phyloP scores from a whole-genome alignment of 2,329 filamentous ascomycete species.

The Catunica adiposa region DNA sequence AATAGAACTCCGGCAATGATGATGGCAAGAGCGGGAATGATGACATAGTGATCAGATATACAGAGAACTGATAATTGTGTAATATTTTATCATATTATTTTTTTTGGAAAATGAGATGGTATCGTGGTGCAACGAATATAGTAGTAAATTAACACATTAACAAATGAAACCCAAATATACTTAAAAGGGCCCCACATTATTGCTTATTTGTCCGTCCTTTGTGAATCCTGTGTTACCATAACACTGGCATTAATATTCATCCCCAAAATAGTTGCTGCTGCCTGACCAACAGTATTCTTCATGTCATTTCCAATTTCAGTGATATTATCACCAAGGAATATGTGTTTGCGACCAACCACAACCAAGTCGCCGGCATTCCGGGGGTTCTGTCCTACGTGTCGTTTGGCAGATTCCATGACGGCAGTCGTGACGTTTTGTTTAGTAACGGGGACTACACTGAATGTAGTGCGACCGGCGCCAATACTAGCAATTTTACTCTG shows the following conservation, averaged over 20 bases:
- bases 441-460: conserved; percentile 9
- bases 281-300: conserved; percentile 10
- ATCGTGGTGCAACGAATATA: no score
- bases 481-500: conserved; percentile 5
- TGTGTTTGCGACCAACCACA: conserved; percentile 9
- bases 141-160: no score
- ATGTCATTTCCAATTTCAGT: conserved; percentile 10
- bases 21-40: no score
- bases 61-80: background rate
- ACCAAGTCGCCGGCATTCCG: conserved; percentile 12
- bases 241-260: conserved; percentile 8
- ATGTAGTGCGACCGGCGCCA: conserved; percentile 5
- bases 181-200: background rate
- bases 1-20: no score
- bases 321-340: conserved; percentile 4
- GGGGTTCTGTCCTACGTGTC: conserved; percentile 9
- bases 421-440: conserved; percentile 1
- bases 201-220: background rate
- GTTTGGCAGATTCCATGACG: background rate
- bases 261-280: conserved; percentile 4
- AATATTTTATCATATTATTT: no score
- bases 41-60: background rate
- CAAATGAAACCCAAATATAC: no score
- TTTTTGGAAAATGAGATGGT: no score
- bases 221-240: conserved; percentile 9